Percentiles rank a stretch among this genome's conserved stretches.
phyloP scores from a whole-genome alignment of 345 rosid genomes.

The Populus alba region DNA sequence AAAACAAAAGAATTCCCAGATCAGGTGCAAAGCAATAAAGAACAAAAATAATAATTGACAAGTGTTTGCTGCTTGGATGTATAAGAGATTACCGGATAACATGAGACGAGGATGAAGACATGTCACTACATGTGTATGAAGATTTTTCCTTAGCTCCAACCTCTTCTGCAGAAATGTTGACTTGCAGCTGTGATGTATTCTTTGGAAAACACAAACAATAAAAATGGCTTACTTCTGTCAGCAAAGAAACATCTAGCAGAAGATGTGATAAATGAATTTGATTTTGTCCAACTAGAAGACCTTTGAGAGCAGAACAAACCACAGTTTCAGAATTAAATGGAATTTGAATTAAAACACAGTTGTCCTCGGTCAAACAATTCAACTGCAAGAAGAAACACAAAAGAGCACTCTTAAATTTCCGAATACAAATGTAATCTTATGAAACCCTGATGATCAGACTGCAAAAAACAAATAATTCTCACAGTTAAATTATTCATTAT shows the following conservation, averaged over 20 bases:
- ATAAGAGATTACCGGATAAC: slow-evolving; percentile 61
- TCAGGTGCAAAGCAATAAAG: neutral
- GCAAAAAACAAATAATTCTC: slow-evolving; percentile 3
- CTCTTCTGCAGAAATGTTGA: slow-evolving; percentile 81
- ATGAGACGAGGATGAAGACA: slow-evolving; percentile 66
- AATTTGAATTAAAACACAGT: slow-evolving; percentile 65
- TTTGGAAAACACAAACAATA: slow-evolving; percentile 28
- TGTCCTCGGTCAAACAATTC: slow-evolving; percentile 57
- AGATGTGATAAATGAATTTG: slow-evolving; percentile 1
- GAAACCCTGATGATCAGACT: neutral
- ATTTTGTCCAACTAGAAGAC: slow-evolving; percentile 8
- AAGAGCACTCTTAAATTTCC: neutral
- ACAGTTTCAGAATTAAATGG: slow-evolving; percentile 53
- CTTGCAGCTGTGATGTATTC: slow-evolving; percentile 61
- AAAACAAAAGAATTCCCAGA: neutral
- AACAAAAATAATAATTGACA: neutral
- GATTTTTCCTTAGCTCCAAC: slow-evolving; percentile 82
- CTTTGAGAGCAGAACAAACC: slow-evolving; percentile 43
- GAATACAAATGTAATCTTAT: neutral
- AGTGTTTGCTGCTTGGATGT: neutral
- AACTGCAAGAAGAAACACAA: slow-evolving; percentile 48
- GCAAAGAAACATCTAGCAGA: neutral
- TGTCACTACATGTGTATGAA: slow-evolving; percentile 58
- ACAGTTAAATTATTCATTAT: neutral
- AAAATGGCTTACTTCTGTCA: slow-evolving; percentile 2